Base-by-base conservation (phyloP, 2,329 filamentous ascomycete species). In the Drechslerella coelobrocha region DNA sequence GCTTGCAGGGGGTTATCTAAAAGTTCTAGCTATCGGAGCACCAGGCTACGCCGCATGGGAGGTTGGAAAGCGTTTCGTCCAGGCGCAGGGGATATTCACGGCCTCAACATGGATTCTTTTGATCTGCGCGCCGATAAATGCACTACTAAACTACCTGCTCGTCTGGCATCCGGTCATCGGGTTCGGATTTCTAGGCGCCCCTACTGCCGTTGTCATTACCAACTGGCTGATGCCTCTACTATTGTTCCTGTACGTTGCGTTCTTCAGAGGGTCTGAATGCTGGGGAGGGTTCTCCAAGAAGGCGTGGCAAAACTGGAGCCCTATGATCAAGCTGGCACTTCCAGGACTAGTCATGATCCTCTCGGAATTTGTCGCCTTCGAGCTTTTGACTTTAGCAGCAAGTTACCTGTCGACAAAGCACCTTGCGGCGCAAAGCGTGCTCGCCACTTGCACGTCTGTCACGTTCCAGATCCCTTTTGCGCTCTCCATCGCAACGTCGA, bases 391-490 rank as follows among this genome's bases (percentile, higher is more conserved):
- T 0, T 83, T 97, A n/a, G 86, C 88, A 7, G 86, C 90, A 0
- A 90, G 88, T 55, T 90, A 89, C 75, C 88, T 97, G 65, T 90
- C 89, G 14, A 86, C 90, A 1, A 88, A 88, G 17, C 62, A 72
- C 37, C 60, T 65, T 48, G 63, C 57, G 77, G 92, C 94, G 0
- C 92, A 99, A 79, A 92, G 89, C 31, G 88, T 97, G 12, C 82
- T 97, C 1, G 85, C 88, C 21, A 94, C 89, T 0, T 82, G 96
- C 48, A 87, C 88, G 0, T 86, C 88, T 8, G 86, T 96, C 23
- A 91, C 90, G 0, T 97, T 92, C 81, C 91, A 96, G 78, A 88
- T 97, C 52, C 92, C 93, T 0, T 97, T 97, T 80, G 90, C 93
- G 0, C 85, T 97, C 69, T 90, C 89, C 29, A 93, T 97, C 65